phyloP scores from a whole-genome alignment of 345 rosid genomes.

The Linum tenue region DNA sequence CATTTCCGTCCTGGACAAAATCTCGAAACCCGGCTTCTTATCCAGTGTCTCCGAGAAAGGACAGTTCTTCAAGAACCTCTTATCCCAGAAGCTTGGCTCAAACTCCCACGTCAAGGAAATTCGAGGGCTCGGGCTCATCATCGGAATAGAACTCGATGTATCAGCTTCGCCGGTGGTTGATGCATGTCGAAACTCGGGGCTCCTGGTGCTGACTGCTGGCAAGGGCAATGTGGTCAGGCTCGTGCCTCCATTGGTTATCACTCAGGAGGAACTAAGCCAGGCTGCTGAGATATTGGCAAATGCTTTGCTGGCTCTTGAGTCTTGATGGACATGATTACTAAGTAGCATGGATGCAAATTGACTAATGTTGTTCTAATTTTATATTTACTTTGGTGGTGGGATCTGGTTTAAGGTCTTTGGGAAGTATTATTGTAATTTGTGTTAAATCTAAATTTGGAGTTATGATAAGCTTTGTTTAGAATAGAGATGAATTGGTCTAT shows the following conservation, averaged over 20 bases:
- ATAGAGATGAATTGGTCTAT: too few species aligned
- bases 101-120: conserved; percentile 72
- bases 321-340: conserved; percentile 7
- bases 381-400: not conserved
- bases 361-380: not conserved
- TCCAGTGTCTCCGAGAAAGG: conserved; percentile 60
- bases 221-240: conserved; percentile 79
- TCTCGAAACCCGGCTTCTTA: conserved; percentile 64
- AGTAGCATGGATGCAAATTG: not conserved
- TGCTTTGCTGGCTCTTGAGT: conserved; percentile 14
- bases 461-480: too few species aligned
- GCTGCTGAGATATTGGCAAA: conserved; percentile 49
- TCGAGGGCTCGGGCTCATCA: conserved; percentile 70
- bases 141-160: conserved; percentile 71
- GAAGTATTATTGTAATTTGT: too few species aligned
- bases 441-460: too few species aligned
- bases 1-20: conserved; percentile 53
- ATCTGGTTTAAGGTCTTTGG: not conserved
- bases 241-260: conserved; percentile 79
- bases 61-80: conserved; percentile 41
- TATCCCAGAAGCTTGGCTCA: conserved; percentile 50
- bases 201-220: conserved; percentile 67
- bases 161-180: conserved; percentile 56
- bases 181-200: conserved; percentile 67
- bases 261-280: conserved; percentile 52